These are phyloP conservation scores for Sporopachydermia lactativora DNA, from an alignment of 805 yeast genomes.

Conservation along the genomic window DNA sequence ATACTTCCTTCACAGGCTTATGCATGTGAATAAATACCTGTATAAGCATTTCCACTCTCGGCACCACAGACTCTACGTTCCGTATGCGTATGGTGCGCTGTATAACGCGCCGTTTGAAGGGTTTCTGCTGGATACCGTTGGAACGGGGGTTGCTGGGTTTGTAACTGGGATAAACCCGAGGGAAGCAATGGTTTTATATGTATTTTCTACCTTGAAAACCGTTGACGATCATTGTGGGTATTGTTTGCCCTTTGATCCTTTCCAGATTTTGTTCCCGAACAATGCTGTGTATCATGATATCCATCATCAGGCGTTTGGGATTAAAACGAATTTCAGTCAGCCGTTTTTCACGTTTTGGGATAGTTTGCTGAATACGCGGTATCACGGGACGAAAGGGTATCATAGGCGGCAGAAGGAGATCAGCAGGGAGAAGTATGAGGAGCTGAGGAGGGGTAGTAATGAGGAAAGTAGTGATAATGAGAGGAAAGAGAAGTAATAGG, in stretches of 20 bases:
- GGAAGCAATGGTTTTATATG: constrained; percentile 59
- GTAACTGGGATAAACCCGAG: constrained; percentile 54
- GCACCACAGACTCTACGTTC: constrained; percentile 89
- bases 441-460: constrained; percentile 26
- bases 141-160: constrained; percentile 74
- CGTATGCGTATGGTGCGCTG: constrained; percentile 93
- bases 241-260: constrained; percentile 78
- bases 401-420: constrained; percentile 49
- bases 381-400: constrained; percentile 50
- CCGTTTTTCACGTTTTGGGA: constrained; percentile 98
- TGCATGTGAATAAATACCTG: constrained; percentile 71
- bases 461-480: constrained; percentile 10
- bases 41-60: constrained; percentile 83
- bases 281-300: constrained; percentile 94
- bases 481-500: not conserved
- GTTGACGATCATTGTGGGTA: constrained; percentile 99
- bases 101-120: constrained; percentile 95
- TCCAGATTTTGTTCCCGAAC: constrained; percentile 86
- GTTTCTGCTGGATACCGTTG: constrained; percentile 77
- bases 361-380: constrained; percentile 52
- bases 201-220: constrained; percentile 89
- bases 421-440: constrained; percentile 50
- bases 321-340: constrained; percentile 85
- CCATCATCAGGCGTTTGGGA: constrained; percentile 94
- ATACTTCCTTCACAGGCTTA: constrained; percentile 71